These are phyloP conservation scores for Tulasnella sp. DNA, from an alignment of 768 basidiomycete genomes.

Conservation along the genomic window DNA sequence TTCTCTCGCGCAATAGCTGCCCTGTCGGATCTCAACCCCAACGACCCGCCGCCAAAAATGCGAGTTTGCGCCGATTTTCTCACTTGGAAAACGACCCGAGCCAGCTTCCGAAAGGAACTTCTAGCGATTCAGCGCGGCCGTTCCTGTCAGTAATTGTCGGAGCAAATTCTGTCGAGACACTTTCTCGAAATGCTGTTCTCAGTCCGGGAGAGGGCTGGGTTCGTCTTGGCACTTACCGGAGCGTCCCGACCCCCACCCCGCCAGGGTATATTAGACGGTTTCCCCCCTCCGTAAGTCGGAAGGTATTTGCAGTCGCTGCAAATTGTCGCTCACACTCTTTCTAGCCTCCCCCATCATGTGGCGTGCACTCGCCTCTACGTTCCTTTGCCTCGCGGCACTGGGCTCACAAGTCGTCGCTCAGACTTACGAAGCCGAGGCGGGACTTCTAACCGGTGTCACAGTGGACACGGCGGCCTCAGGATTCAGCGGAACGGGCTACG, in stretches of 20 bases:
- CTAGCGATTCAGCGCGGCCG: neutral
- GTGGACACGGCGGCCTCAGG: conserved; percentile 21
- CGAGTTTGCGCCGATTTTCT: neutral
- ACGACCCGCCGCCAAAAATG: neutral
- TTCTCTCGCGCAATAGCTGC: neutral
- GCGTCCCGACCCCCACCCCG: neutral
- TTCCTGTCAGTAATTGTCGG: neutral
- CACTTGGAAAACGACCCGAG: neutral
- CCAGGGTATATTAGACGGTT: neutral
- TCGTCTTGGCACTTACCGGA: neutral
- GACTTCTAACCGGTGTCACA: conserved; percentile 15
- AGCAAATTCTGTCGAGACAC: neutral
- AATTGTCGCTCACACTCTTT: neutral
- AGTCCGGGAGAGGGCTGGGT: neutral
- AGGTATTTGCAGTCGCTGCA: neutral
- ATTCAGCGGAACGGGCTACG: conserved; percentile 23
- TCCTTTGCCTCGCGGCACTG: conserved; percentile 1
- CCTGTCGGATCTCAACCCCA: neutral
- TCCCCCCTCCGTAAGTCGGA: neutral
- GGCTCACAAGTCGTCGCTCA: neutral
- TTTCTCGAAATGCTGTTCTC: neutral
- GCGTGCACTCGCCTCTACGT: neutral
- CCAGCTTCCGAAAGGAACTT: neutral
- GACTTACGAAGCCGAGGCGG: conserved; percentile 26
- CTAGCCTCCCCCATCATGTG: neutral